A percentile compares a stretch with the other conserved stretches of the same genome.
Conservation (phyloP, 768 basidiomycete species). For the Tremella fuciformis region DNA sequence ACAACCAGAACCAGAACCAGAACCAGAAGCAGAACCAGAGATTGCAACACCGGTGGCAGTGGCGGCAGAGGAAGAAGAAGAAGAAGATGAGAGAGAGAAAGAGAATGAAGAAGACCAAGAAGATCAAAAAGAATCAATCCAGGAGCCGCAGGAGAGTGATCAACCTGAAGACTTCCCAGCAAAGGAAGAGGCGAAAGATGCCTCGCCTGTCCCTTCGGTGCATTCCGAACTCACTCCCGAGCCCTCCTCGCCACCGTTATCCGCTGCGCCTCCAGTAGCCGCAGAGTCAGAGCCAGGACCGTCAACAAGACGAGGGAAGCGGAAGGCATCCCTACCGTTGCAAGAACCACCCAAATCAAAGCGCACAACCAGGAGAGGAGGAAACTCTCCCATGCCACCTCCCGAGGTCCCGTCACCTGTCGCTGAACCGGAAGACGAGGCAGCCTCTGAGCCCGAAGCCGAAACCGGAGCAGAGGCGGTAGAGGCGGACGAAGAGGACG, state of each 20-base stretch:
- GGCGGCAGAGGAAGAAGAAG: not conserved
- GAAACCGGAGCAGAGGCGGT: not conserved
- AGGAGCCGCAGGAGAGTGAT: no score
- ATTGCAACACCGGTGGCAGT: no score
- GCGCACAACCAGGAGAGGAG: conserved; percentile 12
- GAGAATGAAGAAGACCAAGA: conserved; percentile 3
- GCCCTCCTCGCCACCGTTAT: not conserved
- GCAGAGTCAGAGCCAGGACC: not conserved
- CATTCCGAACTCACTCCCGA: not conserved
- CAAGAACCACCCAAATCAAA: conserved; percentile 25
- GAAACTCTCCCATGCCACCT: not conserved
- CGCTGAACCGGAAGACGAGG: not conserved
- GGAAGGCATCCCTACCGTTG: conserved; percentile 27
- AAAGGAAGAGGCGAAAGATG: not conserved
- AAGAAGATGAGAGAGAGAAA: not conserved
- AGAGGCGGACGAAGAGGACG: conserved; percentile 8
- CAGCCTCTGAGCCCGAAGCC: not conserved
- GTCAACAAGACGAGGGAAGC: conserved; percentile 22
- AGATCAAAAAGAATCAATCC: no score
- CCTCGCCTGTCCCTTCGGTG: not conserved
- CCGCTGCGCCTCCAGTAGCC: not conserved
- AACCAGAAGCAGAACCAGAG: not conserved
- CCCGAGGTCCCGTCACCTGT: not conserved
- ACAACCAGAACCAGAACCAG: no score
- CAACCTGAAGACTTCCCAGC: no score